These are phyloP conservation scores for Schizopora paradoxa DNA, from an alignment of 1,284 basidiomycete species.

Conservation along the genomic window DNA sequence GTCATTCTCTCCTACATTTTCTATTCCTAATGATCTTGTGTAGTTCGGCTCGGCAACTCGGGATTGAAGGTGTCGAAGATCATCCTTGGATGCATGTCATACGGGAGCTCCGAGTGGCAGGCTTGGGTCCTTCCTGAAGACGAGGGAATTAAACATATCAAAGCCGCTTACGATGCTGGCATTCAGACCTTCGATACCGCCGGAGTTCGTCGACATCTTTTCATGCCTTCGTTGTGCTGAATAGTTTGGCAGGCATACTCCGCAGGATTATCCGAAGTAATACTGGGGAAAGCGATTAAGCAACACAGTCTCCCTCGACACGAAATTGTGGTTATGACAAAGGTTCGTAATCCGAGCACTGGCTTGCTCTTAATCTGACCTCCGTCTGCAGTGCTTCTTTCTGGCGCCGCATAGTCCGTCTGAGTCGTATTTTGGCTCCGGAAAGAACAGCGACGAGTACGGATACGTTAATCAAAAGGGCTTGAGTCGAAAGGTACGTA, in stretches of 20 bases:
- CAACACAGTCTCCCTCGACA: conserved; percentile 64
- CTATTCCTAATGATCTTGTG: too few relatives aligned
- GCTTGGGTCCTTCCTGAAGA: conserved; percentile 34
- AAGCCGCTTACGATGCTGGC: conserved; percentile 31
- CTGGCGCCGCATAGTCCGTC: not conserved
- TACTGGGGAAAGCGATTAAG: conserved; percentile 78
- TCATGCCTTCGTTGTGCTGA: not conserved
- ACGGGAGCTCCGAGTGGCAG: conserved; percentile 31
- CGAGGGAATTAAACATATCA: conserved; percentile 29
- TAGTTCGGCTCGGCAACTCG: conserved; percentile 45
- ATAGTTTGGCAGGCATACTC: conserved; percentile 44
- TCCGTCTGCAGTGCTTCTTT: too few relatives aligned
- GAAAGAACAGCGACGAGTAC: conserved; percentile 17
- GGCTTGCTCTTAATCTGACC: not conserved
- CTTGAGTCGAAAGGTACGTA: conserved; percentile 32
- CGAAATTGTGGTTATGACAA: conserved; percentile 75
- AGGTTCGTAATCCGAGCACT: conserved; percentile 35
- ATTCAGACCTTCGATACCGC: conserved; percentile 43
- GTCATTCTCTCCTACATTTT: not conserved
- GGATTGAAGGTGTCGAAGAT: conserved; percentile 48
- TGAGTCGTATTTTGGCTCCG: not conserved
- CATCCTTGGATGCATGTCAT: conserved; percentile 44
- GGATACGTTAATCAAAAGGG: conserved; percentile 37
- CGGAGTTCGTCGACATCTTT: conserved; percentile 24
- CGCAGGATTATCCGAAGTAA: conserved; percentile 66